Conservation (phyloP, 78 protist genomes). For the Mastigamoeba balamuthi region DNA sequence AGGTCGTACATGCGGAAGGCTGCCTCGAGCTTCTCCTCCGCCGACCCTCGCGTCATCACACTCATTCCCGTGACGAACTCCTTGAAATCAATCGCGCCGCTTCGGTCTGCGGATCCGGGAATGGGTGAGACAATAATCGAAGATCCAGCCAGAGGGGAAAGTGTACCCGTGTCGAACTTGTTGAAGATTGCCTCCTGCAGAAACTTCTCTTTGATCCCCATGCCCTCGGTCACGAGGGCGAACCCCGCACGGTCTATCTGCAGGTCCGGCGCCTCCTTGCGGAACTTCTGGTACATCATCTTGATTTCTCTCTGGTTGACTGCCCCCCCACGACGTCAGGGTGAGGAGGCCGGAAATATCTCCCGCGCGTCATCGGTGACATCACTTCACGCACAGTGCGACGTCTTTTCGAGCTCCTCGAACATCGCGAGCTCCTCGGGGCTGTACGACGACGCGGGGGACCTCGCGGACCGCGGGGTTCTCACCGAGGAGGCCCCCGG, state of each 20-base stretch:
- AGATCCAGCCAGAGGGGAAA: too few relatives aligned
- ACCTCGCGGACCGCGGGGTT: neutral
- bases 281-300: neutral
- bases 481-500: neutral
- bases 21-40: conserved; percentile 12
- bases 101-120: neutral
- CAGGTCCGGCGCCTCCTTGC: neutral
- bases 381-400: neutral
- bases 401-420: neutral
- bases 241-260: neutral
- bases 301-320: neutral
- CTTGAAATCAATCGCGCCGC: neutral
- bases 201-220: neutral
- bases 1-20: conserved; percentile 6
- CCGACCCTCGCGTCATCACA: conserved; percentile 4
- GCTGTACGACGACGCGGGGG: neutral
- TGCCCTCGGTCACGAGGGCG: neutral
- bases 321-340: neutral
- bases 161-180: too few relatives aligned
- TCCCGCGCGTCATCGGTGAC: too few relatives aligned
- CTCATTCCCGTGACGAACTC: conserved; percentile 7
- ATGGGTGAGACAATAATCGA: too few relatives aligned
- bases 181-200: neutral
- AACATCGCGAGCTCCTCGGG: neutral
- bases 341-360: neutral